These are phyloP conservation scores for Beverwykella pulmonaria DNA, from an alignment of 495 filamentous ascomycete species.

Conservation along the genomic window DNA sequence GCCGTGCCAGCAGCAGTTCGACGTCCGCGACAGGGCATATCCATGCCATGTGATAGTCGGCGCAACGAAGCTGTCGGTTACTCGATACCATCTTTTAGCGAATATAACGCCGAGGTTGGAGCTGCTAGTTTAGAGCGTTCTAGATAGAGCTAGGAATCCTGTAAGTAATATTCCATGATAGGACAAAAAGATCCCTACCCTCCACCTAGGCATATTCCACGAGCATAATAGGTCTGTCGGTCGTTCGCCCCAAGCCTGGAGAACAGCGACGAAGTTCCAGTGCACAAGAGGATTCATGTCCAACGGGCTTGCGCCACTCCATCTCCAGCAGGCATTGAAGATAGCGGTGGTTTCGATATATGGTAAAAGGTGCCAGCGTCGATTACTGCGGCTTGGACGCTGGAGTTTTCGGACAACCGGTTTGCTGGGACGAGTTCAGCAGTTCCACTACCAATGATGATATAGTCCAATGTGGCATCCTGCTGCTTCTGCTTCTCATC, in stretches of 20 bases:
- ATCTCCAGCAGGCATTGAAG: conserved; percentile 4
- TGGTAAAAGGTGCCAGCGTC: conserved; percentile 9
- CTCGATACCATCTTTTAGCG: conserved; percentile 14
- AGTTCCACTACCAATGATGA: conserved; percentile 14
- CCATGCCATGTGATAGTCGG: conserved; percentile 22
- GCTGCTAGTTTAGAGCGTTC: too few relatives aligned
- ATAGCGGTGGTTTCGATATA: neutral
- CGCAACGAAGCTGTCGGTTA: conserved; percentile 6
- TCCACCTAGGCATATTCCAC: too few relatives aligned
- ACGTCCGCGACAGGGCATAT: conserved; percentile 21
- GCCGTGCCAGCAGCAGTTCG: conserved; percentile 12
- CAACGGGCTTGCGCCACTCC: conserved; percentile 9
- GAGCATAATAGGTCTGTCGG: too few relatives aligned
- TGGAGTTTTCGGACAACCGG: conserved; percentile 6
- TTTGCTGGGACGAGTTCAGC: conserved; percentile 11
- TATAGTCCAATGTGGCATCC: conserved; percentile 11
- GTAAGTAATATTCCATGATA: too few relatives aligned
- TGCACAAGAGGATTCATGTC: conserved; percentile 17
- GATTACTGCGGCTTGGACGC: too few relatives aligned
- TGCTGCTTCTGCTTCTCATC: too few relatives aligned
- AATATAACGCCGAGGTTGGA: too few relatives aligned
- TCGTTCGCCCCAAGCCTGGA: neutral
- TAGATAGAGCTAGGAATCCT: too few relatives aligned
- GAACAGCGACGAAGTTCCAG: conserved; percentile 10
- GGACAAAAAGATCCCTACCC: too few relatives aligned